Evolutionary conservation across 2,329 filamentous ascomycete genomes (phyloP), one percentile per base, ranked within the genome.

Genomic region (Exophiala spinifera): DNA sequence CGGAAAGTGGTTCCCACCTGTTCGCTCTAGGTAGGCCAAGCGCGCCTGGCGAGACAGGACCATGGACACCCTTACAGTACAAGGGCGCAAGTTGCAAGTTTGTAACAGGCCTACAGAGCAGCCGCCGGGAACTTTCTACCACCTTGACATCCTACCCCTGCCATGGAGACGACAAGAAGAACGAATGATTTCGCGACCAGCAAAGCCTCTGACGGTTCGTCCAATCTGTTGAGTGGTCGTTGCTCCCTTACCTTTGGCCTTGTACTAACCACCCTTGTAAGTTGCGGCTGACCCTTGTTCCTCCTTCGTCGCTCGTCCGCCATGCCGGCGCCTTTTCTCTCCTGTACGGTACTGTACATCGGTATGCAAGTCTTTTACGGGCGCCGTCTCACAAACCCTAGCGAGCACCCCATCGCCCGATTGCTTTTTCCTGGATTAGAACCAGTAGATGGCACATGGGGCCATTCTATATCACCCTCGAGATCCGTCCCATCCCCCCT

Each of bases 381-480:
- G 34, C n/a, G 49, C 42, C 21, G 42, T 46, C 20, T 40, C n/a
- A 47, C 44, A 21, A 5, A n/a, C 15, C 20, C 21, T 14, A 47
- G 33, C 45, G n/a, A 14, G 6, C 25, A 42, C 19, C 14, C 23
- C 36, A 39, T 52, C 40, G 40, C n/a, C 14, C 14, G 42, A 37
- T 56, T 25, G 34, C 42, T 20, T 51, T 47, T 17, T 17, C 31
- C 25, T 20, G n/a, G n/a, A 17, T 39, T 5, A 10, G 28, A 19
- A 39, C 36, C 31, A 40, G 47, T 51, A 44, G 42, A 31, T 11
- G 28, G 28, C 7, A 31, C 14, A 46, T 36, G 19, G 44, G 17
- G 25, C 43, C 17, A 13, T 20, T 46, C 49, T 57, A 57, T 57
- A 57, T 44, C 55, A 51, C 31, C 51, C 51, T 37, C 28, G 28